A percentile compares a stretch with the other conserved stretches of the same genome.
These are phyloP conservation scores for Oidiodendron maius DNA, from an alignment of 495 filamentous ascomycete species.

Conservation along the genomic window DNA sequence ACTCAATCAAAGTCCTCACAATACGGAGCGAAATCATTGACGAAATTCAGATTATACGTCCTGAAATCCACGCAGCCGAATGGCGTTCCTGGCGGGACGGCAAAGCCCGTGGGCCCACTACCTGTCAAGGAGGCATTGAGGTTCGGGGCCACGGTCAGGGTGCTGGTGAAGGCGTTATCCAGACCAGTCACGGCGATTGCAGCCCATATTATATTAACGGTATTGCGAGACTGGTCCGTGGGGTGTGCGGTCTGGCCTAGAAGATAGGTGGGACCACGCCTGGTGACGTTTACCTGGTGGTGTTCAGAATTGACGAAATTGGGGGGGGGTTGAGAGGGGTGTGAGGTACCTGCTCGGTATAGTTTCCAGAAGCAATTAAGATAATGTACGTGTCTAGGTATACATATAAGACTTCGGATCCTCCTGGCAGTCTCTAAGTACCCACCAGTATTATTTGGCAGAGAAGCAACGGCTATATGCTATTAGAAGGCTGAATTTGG, in stretches of 20 bases:
- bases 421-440: neutral
- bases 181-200: constrained; percentile 21
- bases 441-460: constrained; percentile 40
- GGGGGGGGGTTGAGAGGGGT: neutral
- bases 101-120: constrained; percentile 47
- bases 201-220: constrained; percentile 42
- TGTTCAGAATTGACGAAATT: neutral
- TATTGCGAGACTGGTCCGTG: constrained; percentile 33
- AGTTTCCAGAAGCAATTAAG: constrained; percentile 47
- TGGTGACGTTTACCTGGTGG: constrained; percentile 43
- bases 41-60: constrained; percentile 54
- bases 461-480: constrained; percentile 43
- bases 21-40: constrained; percentile 48
- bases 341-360: constrained; percentile 46
- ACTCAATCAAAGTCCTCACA: constrained; percentile 20
- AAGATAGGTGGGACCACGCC: constrained; percentile 47
- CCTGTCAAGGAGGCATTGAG: constrained; percentile 51
- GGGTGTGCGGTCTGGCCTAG: constrained; percentile 44
- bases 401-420: neutral
- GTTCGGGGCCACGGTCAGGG: constrained; percentile 49
- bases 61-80: constrained; percentile 53
- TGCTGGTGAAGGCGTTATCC: constrained; percentile 52
- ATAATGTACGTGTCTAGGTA: constrained; percentile 34
- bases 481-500: no score
- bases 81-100: constrained; percentile 49